Evolutionary conservation across 345 rosid genomes (phyloP).

Genomic region (Alliaria petiolata): DNA sequence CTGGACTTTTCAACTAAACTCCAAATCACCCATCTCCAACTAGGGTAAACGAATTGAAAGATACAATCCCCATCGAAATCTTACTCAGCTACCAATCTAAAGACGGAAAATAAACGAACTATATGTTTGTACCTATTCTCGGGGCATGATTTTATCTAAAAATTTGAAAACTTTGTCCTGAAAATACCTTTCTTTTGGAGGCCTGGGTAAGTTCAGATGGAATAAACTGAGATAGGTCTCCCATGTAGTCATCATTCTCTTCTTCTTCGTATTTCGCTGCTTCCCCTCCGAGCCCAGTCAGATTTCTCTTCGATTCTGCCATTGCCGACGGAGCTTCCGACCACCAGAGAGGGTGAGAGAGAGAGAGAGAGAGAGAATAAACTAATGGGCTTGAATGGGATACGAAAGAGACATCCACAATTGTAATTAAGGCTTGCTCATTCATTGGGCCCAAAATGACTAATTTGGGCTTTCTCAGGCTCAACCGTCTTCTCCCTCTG

Average conservation of each 20-base stretch:
- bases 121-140: background rate
- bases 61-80: background rate
- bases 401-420: too few relatives aligned
- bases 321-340: constrained; percentile 20
- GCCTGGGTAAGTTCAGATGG: constrained; percentile 45
- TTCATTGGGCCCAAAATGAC: background rate
- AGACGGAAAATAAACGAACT: background rate
- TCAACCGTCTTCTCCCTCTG: background rate
- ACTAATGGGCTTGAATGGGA: background rate
- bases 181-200: constrained; percentile 35
- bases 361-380: background rate
- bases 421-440: too few relatives aligned
- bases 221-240: constrained; percentile 71
- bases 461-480: constrained; percentile 12
- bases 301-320: constrained; percentile 33
- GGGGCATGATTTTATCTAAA: background rate
- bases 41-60: background rate
- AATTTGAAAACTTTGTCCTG: background rate
- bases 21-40: background rate
- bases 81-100: background rate
- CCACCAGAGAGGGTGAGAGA: background rate
- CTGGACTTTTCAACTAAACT: background rate
- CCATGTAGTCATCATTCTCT: constrained; percentile 85
- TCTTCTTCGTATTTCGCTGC: constrained; percentile 31
- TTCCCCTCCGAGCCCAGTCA: constrained; percentile 21